Evolutionary conservation across 306 rosid genomes (phyloP), one percentile per base, ranked within the genome.

Genomic region (Albizia julibrissin): DNA sequence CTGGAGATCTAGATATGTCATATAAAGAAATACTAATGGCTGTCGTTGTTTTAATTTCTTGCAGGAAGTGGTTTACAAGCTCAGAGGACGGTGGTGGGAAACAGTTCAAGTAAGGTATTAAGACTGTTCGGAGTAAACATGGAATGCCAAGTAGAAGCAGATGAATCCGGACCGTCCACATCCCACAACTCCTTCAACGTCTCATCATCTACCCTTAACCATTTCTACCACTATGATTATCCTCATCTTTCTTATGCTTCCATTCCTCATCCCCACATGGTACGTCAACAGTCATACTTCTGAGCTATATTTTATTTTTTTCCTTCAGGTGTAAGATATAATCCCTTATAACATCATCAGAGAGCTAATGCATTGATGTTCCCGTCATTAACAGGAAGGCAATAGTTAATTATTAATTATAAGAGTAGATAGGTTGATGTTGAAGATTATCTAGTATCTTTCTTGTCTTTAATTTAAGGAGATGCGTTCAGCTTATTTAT

Each of bases 41-140:
- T 11, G n/a, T 3, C 7, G 1, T 26, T 10, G 31, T 27, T 83
- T 81, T 43, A 68, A 82, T 47, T 78, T 78, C 29, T 82, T 54
- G 50, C 72, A 79, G 80, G 80, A 69, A 81, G 84, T 89, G 95
- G 91, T 82, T 74, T 86, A 46, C 81, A 80, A 16, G 88, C 39
- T 18, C 71, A 84, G 82, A 87, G 77, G 81, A 78, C 86, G 86
- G 24, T 78, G 52, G 84, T 31, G 26, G 92, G 90, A 56, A 94
- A 62, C 83, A 75, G 71, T 82, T 90, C 91, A 6, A 22, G 34
- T 61, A 92, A 78, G 91, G 89, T 87, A 50, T 83, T 95, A 72
- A 90, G 99, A 92, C 85, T 96, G 42, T 96, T 96, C 78, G 99
- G 99, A 13, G 99, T 96, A 78, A 89, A 96, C 93, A 76, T 96